Base-by-base conservation (phyloP, 768 basidiomycete genomes). In the Suillus decipiens region DNA sequence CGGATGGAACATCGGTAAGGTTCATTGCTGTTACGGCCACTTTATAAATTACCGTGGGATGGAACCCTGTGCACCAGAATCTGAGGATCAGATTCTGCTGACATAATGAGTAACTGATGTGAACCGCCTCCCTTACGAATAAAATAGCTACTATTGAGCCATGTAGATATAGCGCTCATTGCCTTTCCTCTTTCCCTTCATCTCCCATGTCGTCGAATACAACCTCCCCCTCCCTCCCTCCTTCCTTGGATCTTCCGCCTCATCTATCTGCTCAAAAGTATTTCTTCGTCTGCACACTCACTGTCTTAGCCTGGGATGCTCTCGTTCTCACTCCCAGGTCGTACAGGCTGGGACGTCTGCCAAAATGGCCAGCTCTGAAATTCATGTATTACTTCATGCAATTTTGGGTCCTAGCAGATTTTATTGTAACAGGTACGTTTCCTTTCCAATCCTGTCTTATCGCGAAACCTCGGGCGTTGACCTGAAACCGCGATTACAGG, bases 261-360 rank as follows among this genome's bases (percentile, higher is more conserved):
- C 92, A 92, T 73, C 81, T 94, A 41, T 86, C 84, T 36, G 92
- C 92, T 0, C 92, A 93, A 81, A 93, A 94, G 76, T 95, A 95
- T 69, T 93, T 94, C 73, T 85, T 91, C 54, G 93, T 94, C 66
- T 95, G 92, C 79, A 92, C 92, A 0, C 85, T 95, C 66, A 95
- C 92, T 60, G 90, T 95, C 61, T 89, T 92, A 0, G 92, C 92
- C 8, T 94, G 93, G 92, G 92, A 95, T 70, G 88, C 92, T 41
- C 86, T 95, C 69, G 92, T 95, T 41, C 84, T 95, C 56, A 88
- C 88, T 10, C 92, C 92, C 0, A 79, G 92, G 61, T 87, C 89
- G 54, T 93, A 87, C 84, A 84, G 87, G 34, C 85, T 95, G 63
- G 72, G 86, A 64, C 85, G 83, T 67, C 78, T 82, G 12, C 76